phyloP scores from a whole-genome alignment of 1,284 basidiomycete species.

The Waitea zeae region DNA sequence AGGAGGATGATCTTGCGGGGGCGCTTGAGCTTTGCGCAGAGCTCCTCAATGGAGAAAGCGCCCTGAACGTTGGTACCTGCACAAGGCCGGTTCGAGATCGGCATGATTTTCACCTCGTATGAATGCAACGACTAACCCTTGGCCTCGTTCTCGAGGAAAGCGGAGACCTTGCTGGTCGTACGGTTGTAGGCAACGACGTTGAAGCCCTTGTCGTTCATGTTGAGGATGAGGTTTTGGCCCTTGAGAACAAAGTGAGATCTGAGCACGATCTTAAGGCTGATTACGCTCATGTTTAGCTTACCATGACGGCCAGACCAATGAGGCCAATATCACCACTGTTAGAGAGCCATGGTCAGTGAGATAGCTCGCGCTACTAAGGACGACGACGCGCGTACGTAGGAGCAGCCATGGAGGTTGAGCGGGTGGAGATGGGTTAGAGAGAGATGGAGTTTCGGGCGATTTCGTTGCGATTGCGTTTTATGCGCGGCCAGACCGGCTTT shows the following conservation, averaged over 20 bases:
- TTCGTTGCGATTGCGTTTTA: too few relatives aligned
- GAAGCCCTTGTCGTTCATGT: slow-evolving; percentile 99
- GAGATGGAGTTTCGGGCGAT: slow-evolving; percentile 7
- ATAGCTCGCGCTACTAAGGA: too few relatives aligned
- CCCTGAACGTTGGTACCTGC: slow-evolving; percentile 89
- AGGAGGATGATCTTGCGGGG: slow-evolving; percentile 91
- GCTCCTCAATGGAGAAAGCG: slow-evolving; percentile 89
- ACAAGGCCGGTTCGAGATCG: too few relatives aligned
- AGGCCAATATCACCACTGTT: slow-evolving; percentile 88
- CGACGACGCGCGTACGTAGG: slow-evolving; percentile 18
- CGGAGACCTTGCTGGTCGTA: slow-evolving; percentile 90
- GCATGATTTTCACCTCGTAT: slow-evolving; percentile 5
- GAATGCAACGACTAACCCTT: slow-evolving; percentile 48
- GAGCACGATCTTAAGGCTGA: slow-evolving; percentile 7
- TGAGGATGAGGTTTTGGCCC: slow-evolving; percentile 94
- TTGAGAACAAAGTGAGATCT: slow-evolving; percentile 15
- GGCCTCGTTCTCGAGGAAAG: slow-evolving; percentile 92
- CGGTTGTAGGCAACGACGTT: slow-evolving; percentile 96
- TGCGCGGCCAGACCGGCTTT: too few relatives aligned
- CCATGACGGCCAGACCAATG: slow-evolving; percentile 96
- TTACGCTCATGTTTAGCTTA: slow-evolving; percentile 18
- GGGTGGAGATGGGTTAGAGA: slow-evolving; percentile 11
- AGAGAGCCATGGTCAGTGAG: slow-evolving; percentile 7
- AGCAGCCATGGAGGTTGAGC: slow-evolving; percentile 20
- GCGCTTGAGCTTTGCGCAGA: slow-evolving; percentile 60